phyloP scores from a whole-genome alignment of 2,329 filamentous ascomycete genomes.

The Botrytis aclada region DNA sequence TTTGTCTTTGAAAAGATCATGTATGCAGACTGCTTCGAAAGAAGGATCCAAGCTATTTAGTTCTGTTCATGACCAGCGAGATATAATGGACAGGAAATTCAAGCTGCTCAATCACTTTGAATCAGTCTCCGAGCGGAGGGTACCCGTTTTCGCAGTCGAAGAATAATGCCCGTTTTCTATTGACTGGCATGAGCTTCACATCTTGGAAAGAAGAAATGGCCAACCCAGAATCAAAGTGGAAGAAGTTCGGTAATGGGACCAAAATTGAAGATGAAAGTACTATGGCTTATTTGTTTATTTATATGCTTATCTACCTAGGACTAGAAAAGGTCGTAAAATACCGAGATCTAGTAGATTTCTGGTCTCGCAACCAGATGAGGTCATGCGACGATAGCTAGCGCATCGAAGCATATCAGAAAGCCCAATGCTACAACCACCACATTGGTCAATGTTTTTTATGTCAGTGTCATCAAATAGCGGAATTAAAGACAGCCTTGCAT shows the following conservation, averaged over 20 bases:
- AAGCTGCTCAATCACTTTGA: background rate
- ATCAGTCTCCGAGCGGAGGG: no score
- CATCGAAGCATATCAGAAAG: background rate
- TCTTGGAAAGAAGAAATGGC: background rate
- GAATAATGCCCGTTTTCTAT: background rate
- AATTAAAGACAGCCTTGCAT: no score
- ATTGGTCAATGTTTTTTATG: background rate
- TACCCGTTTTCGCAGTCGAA: background rate
- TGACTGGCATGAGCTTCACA: background rate
- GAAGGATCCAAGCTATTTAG: background rate
- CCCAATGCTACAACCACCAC: background rate
- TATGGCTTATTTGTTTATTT: background rate
- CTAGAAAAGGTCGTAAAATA: background rate
- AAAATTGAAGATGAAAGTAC: background rate
- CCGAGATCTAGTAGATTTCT: background rate
- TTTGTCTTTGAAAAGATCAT: no score
- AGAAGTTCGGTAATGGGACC: background rate
- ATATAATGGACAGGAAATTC: background rate
- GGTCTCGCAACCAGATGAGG: background rate
- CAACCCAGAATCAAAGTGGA: fast-evolving
- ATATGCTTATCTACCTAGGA: background rate
- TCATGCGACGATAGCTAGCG: background rate
- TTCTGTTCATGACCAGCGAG: background rate
- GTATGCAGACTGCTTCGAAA: background rate
- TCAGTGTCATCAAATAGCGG: background rate